phyloP scores from a whole-genome alignment of 179 eudicot species.

The Vitellaria paradoxa region DNA sequence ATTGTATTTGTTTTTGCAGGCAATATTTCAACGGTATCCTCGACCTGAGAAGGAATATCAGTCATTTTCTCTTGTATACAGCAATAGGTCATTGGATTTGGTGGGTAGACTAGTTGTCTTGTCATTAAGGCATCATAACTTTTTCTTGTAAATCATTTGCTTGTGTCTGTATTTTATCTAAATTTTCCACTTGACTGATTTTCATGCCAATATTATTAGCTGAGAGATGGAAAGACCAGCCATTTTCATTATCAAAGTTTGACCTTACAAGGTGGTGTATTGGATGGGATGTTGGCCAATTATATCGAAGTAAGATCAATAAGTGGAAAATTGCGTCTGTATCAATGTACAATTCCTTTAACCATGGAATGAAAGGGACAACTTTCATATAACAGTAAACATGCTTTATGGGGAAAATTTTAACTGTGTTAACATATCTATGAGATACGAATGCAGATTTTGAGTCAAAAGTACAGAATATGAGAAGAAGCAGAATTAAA shows the following conservation, averaged over 20 bases:
- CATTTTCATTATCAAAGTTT: conserved; percentile 1
- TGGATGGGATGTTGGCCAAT: neutral
- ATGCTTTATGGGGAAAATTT: neutral
- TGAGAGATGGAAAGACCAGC: neutral
- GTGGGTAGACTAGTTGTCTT: conserved; percentile 34
- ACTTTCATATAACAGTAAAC: neutral
- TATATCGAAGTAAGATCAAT: neutral
- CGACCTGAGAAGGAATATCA: conserved; percentile 89
- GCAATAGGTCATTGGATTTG: conserved; percentile 71
- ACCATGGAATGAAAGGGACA: neutral
- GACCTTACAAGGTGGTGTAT: neutral
- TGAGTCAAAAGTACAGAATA: too few species aligned
- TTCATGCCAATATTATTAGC: neutral
- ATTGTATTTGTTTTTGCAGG: conserved; percentile 37
- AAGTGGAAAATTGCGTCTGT: neutral
- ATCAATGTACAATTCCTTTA: neutral
- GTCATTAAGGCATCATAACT: neutral
- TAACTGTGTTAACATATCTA: neutral
- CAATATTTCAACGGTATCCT: conserved; percentile 72
- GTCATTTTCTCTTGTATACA: conserved; percentile 70
- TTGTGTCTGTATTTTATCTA: neutral
- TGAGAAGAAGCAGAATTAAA: neutral
- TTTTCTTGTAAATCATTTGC: conserved; percentile 6
- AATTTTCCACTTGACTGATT: neutral
- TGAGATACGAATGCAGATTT: neutral